phyloP scores from a whole-genome alignment of 2,329 filamentous ascomycete species.

The Arthrocladium fulminans region DNA sequence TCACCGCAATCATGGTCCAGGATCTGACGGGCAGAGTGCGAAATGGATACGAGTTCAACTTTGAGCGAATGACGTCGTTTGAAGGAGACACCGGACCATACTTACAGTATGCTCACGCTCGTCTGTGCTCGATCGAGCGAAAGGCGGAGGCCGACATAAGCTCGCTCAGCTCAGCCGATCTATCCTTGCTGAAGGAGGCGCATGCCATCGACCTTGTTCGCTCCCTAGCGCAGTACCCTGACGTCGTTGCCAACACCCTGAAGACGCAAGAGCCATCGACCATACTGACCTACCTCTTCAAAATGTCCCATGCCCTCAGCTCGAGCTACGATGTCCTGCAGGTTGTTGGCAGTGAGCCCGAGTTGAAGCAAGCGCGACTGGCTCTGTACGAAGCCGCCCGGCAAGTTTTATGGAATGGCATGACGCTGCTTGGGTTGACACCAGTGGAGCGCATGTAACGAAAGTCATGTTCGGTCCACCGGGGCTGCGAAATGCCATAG shows the following conservation, averaged over 20 bases:
- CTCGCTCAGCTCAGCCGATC: slow-evolving; percentile 47
- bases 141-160: slow-evolving; percentile 43
- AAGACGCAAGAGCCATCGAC: slow-evolving; percentile 60
- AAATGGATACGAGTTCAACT: slow-evolving; percentile 58
- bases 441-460: slow-evolving; percentile 48
- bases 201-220: slow-evolving; percentile 56
- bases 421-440: slow-evolving; percentile 55
- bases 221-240: slow-evolving; percentile 55
- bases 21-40: slow-evolving; percentile 87
- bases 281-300: slow-evolving; percentile 59
- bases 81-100: slow-evolving; percentile 59
- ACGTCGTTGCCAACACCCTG: slow-evolving; percentile 53
- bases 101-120: slow-evolving; percentile 55
- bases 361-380: slow-evolving; percentile 51
- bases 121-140: slow-evolving; percentile 50
- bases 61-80: slow-evolving; percentile 57
- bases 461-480: slow-evolving; percentile 3
- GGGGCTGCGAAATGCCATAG: neutral
- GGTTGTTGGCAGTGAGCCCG: slow-evolving; percentile 51
- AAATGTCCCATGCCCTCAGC: slow-evolving; percentile 54
- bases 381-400: slow-evolving; percentile 54
- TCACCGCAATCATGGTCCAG: slow-evolving; percentile 94
- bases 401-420: slow-evolving; percentile 57
- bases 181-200: slow-evolving; percentile 52
- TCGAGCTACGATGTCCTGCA: slow-evolving; percentile 55